Evolutionary conservation across 75 land plant species (phyloP).

Genomic region (Larix kaempferi): DNA sequence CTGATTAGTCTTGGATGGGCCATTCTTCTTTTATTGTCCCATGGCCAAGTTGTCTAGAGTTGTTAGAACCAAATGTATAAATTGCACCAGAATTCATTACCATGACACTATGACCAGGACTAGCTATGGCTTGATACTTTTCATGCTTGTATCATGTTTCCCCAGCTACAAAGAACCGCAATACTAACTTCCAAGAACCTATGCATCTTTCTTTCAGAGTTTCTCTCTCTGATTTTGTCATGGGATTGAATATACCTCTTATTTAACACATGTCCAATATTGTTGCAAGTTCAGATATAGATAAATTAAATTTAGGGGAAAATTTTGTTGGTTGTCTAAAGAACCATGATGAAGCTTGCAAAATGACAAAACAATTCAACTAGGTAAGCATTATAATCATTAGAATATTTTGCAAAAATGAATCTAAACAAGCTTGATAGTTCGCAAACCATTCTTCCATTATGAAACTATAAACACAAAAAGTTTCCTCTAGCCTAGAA

Average conservation of each 20-base stretch:
- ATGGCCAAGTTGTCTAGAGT: constrained; percentile 78
- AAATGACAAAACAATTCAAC: constrained; percentile 6
- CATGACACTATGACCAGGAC: constrained; percentile 81
- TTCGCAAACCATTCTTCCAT: not conserved
- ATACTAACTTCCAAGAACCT: constrained; percentile 80
- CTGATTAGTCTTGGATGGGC: constrained; percentile 64
- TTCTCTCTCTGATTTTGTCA: constrained; percentile 47
- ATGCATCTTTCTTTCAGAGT: constrained; percentile 56
- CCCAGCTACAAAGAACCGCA: constrained; percentile 65
- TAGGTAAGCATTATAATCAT: constrained; percentile 45
- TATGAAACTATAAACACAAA: not conserved
- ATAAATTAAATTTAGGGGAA: constrained; percentile 50
- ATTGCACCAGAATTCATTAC: constrained; percentile 58
- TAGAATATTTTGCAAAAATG: constrained; percentile 6
- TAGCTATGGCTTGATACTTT: constrained; percentile 75
- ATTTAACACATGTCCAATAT: constrained; percentile 74
- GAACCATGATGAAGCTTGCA: constrained; percentile 73
- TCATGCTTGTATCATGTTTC: constrained; percentile 62
- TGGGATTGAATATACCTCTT: constrained; percentile 66
- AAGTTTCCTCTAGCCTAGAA: constrained; percentile 74
- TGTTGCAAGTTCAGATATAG: constrained; percentile 76
- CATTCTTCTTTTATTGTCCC: constrained; percentile 65
- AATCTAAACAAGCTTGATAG: not conserved
- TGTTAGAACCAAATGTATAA: constrained; percentile 78
- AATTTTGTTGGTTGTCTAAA: constrained; percentile 71